Base-by-base conservation (phyloP, 2,329 filamentous ascomycete genomes). In the Cytospora piceae region DNA sequence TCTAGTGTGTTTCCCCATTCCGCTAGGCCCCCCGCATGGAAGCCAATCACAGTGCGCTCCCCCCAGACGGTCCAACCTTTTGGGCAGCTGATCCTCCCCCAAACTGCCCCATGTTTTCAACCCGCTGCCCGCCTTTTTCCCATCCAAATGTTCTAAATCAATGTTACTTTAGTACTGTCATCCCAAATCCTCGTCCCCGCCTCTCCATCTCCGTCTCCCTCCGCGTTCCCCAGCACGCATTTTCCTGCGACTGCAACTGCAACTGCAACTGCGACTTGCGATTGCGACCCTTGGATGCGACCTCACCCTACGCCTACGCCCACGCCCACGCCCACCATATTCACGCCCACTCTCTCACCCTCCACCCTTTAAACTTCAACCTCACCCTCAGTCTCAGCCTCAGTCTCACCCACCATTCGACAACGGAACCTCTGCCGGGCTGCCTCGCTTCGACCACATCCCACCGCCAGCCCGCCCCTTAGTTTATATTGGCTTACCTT, bases 31-130 rank as follows among this genome's bases (percentile, higher is more conserved):
- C 56, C 64, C 31, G 22, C 34, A 31, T 32, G 37, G 55, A 29
- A 42, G 27, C 72, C 72, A 73, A 73, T 73, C 66, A 71, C 58
- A 65, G 59, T 55, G 42, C 65, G 65, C 22, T 39, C 63, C 70
- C 69, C 69, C 64, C 61, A 49, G 56, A 63, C 53, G 61, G 61
- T 58, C 56, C 60, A 32, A 46, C 20, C 39, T 46, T 46, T 46
- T 46, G 42, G 17, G 52, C 60, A 63, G 56, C 64, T 66, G 61
- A 66, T 63, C 53, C 31, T 54, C 15, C 49, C 64, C 55, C 29
- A 37, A 39, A 39, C 37, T 39, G 37, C 49, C 64, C 55, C 29
- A 37, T 54, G 57, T 42, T 53, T 32, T 54, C 20, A 27, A 34
- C 37, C 34, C 51, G 42, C 58, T 42, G 49, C 29, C 34, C 24